phyloP scores from a whole-genome alignment of 805 yeast species.

The Saturnispora sekii region DNA sequence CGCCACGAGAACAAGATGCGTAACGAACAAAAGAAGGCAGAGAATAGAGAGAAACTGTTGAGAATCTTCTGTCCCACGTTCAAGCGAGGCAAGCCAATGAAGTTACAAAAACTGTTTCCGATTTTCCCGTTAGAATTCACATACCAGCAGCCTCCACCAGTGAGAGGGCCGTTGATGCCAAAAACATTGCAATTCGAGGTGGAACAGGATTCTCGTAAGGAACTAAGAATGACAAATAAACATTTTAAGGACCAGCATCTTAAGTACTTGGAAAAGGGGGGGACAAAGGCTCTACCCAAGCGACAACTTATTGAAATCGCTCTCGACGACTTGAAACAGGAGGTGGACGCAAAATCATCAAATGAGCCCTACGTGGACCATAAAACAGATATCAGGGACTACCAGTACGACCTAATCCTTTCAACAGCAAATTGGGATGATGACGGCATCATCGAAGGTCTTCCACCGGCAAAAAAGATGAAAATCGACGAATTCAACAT shows the following conservation, averaged over 20 bases:
- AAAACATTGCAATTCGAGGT: constrained; percentile 50
- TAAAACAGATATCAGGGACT: constrained; percentile 19
- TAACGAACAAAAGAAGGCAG: constrained; percentile 15
- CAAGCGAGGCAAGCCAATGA: constrained; percentile 42
- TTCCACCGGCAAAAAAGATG: constrained; percentile 18
- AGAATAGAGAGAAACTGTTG: constrained; percentile 28
- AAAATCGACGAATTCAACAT: constrained; percentile 28
- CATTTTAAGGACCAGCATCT: constrained; percentile 12
- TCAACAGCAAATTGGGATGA: constrained; percentile 78
- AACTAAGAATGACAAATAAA: constrained; percentile 32
- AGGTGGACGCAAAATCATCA: constrained; percentile 11
- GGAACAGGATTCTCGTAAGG: constrained; percentile 48
- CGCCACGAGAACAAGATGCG: constrained; percentile 7
- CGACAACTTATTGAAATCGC: constrained; percentile 22
- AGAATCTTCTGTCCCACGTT: constrained; percentile 55
- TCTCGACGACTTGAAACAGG: constrained; percentile 21
- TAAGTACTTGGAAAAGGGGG: constrained; percentile 2
- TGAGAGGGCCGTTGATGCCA: constrained; percentile 44
- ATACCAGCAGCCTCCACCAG: constrained; percentile 41
- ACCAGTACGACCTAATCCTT: constrained; percentile 46
- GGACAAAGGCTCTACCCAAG: constrained; percentile 11
- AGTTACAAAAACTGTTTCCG: constrained; percentile 60
- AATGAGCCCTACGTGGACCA: constrained; percentile 11
- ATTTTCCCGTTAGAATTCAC: constrained; percentile 42
- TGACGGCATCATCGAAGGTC: constrained; percentile 45